Evolutionary conservation across 2,329 filamentous ascomycete genomes (phyloP), one percentile per base, ranked within the genome.

Genomic region (Tolypocladium ovalisporum): DNA sequence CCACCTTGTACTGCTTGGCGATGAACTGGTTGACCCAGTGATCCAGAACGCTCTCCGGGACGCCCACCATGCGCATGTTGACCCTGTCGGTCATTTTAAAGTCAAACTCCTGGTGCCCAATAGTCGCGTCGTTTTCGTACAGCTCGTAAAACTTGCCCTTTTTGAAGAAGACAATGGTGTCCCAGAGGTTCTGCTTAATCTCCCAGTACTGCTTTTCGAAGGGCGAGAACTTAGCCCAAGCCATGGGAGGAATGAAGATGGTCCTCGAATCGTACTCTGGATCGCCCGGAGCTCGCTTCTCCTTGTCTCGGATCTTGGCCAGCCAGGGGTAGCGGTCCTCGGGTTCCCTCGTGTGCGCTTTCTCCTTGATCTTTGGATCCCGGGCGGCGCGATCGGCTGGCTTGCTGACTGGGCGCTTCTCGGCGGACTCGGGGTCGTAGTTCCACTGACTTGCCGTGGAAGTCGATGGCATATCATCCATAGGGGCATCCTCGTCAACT

Each of bases 171-270:
- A 99, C 93, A 52, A 99, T 87, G 0, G 92, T 97, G 63, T 97
- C 91, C 89, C 90, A 97, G 63, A 95, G 89, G 65, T 97, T 97
- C 71, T 92, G 89, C 75, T 99, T 99, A 72, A 99, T 97, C 67
- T 96, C 90, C 94, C 94, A 99, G 71, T 99, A 99, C 69, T 99
- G 94, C 71, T 91, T 95, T 73, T 99, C 94, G 62, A 99, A 99
- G 0, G 93, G 83, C 0, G 92, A 95, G 69, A 99, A 97, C 32
- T 88, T 86, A 35, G 75, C 75, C 85, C 87, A 96, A 0, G 90
- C 90, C 37, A 78, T 68, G 0, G 90, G 88, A 0, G 94, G 94
- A 37, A 99, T 88, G 70, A 87, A 96, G n/a, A 99, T 81, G 0
- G 91, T 95, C 24, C 90, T 82, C 10, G 90, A 90, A 65, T 99